phyloP scores from a whole-genome alignment of 164 flowering plant genomes.

The Akebia trifoliata region DNA sequence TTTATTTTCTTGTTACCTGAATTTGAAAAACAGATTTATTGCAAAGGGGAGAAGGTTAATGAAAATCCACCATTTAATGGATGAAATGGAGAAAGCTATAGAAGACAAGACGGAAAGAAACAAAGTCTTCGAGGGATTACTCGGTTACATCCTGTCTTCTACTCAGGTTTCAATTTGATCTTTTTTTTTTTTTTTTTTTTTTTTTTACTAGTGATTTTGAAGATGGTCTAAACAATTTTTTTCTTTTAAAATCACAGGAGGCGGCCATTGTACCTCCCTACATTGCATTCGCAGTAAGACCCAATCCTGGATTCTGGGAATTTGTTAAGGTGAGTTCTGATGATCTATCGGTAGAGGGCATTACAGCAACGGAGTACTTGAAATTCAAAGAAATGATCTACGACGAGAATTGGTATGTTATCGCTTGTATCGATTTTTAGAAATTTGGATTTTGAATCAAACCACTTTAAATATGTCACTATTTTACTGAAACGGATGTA shows the following conservation, averaged over 20 bases:
- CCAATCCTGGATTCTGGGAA: conserved; percentile 91
- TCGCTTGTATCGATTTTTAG: background rate
- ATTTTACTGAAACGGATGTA: too few species aligned
- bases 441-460: too few species aligned
- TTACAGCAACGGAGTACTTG: conserved; percentile 64
- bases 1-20: background rate
- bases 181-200: background rate
- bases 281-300: conserved; percentile 77
- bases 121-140: conserved; percentile 59
- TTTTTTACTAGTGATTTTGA: background rate
- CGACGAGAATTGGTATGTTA: conserved; percentile 65
- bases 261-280: conserved; percentile 87
- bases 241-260: conserved; percentile 46
- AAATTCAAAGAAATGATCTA: conserved; percentile 65
- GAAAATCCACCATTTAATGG: conserved; percentile 63
- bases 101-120: conserved; percentile 61
- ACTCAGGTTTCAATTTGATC: conserved; percentile 49
- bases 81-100: conserved; percentile 56
- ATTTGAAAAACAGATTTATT: conserved; percentile 32
- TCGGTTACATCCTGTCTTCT: conserved; percentile 68
- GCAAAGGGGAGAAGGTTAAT: conserved; percentile 61
- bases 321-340: conserved; percentile 67
- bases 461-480: too few species aligned
- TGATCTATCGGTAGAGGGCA: conserved; percentile 56
- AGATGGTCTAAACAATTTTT: background rate